phyloP scores from a whole-genome alignment of 2,329 filamentous ascomycete species.

The Fusarium sp. region DNA sequence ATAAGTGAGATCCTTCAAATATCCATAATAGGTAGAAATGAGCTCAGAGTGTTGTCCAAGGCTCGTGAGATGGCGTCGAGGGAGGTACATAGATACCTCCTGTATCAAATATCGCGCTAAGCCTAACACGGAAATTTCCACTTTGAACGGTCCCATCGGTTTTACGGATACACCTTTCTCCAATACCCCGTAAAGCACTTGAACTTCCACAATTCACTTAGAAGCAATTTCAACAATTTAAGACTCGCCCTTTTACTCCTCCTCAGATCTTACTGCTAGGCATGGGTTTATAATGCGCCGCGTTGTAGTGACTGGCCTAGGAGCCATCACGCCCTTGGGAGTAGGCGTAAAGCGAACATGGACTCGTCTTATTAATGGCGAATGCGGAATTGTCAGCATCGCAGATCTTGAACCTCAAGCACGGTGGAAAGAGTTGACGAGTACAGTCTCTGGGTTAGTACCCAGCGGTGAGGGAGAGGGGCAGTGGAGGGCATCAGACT shows the following conservation, averaged over 20 bases:
- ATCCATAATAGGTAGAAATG: neutral
- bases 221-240: neutral
- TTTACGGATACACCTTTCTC: neutral
- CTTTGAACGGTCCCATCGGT: conserved; percentile 1
- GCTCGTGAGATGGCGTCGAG: conserved; percentile 10
- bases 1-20: neutral
- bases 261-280: conserved; percentile 9
- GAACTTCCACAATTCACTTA: neutral
- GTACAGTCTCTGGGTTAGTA: conserved; percentile 86
- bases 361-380: conserved; percentile 80
- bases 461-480: conserved; percentile 61
- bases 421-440: conserved; percentile 78
- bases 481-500: conserved; percentile 65
- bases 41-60: neutral
- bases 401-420: conserved; percentile 65
- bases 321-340: conserved; percentile 84
- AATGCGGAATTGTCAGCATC: conserved; percentile 84
- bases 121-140: conserved; percentile 26
- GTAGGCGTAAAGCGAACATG: conserved; percentile 83
- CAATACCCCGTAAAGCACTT: neutral
- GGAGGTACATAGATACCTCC: neutral
- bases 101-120: conserved; percentile 30
- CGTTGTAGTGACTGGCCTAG: conserved; percentile 86
- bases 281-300: conserved; percentile 69
- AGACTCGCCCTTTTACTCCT: neutral